Conservation (phyloP, 2,329 filamentous ascomycete genomes). For the Lomentospora prolificans region DNA sequence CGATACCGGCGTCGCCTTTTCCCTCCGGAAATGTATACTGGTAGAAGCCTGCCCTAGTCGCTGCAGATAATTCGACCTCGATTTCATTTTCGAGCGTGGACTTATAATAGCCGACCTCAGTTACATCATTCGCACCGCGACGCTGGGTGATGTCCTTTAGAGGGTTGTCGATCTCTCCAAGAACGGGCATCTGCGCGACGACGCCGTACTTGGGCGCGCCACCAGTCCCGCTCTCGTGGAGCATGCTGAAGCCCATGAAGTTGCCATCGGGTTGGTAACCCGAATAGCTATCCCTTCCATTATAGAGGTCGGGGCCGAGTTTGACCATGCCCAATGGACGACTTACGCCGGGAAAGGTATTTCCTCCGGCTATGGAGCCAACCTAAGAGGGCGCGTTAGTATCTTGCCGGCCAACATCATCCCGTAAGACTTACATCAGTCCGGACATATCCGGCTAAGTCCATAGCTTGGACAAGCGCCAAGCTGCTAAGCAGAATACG, state of each 20-base stretch:
- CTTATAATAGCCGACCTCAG: slow-evolving; percentile 52
- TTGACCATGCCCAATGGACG: slow-evolving; percentile 39
- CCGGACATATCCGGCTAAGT: slow-evolving; percentile 24
- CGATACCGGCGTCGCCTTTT: slow-evolving; percentile 27
- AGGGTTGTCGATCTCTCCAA: slow-evolving; percentile 41
- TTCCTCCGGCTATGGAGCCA: slow-evolving; percentile 34
- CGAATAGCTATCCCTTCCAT: slow-evolving; percentile 40
- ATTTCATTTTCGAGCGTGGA: slow-evolving; percentile 46
- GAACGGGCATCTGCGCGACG: slow-evolving; percentile 47
- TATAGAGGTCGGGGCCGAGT: slow-evolving; percentile 38
- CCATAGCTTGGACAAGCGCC: slow-evolving; percentile 5
- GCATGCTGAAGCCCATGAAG: slow-evolving; percentile 52
- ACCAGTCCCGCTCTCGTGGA: slow-evolving; percentile 58
- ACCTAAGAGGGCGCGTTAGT: slow-evolving; percentile 21
- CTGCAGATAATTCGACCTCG: slow-evolving; percentile 45
- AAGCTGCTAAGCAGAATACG: background rate
- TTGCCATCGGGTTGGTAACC: slow-evolving; percentile 40
- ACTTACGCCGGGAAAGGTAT: slow-evolving; percentile 40
- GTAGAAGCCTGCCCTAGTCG: slow-evolving; percentile 47
- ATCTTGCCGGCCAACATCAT: background rate
- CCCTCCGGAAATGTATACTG: slow-evolving; percentile 46
- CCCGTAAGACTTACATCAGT: slow-evolving; percentile 21
- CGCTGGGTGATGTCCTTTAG: slow-evolving; percentile 45
- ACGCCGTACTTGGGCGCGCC: slow-evolving; percentile 63
- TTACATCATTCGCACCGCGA: slow-evolving; percentile 38